A percentile compares a stretch with the other conserved stretches of the same genome.
phyloP scores from a whole-genome alignment of 1,139 yeast genomes.

The Suzukiozyma palmioleophila region DNA sequence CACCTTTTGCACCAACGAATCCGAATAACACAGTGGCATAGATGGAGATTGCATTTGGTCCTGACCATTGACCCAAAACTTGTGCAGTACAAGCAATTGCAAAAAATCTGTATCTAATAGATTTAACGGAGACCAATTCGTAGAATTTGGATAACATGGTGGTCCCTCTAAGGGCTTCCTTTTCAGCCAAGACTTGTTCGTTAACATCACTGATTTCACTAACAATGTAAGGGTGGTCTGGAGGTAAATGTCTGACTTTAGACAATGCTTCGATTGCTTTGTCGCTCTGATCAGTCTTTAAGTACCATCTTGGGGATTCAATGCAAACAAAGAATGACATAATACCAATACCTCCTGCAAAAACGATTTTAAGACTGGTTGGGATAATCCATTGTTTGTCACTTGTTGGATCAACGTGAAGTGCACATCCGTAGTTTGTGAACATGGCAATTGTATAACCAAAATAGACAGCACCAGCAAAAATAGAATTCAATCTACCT shows the following conservation, averaged over 20 bases:
- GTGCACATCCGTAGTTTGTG: constrained; percentile 39
- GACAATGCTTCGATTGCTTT: constrained; percentile 29
- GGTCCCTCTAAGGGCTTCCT: constrained; percentile 25
- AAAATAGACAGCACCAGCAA: constrained; percentile 52
- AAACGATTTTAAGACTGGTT: constrained; percentile 32
- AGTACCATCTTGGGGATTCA: constrained; percentile 40
- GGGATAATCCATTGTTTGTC: constrained; percentile 38
- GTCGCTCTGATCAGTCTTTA: constrained; percentile 27
- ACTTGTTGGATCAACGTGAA: constrained; percentile 26
- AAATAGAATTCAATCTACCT: constrained; percentile 47
- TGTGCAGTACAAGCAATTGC: constrained; percentile 36
- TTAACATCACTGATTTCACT: constrained; percentile 45
- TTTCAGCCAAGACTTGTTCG: constrained; percentile 32
- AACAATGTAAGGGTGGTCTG: constrained; percentile 42
- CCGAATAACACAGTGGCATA: constrained; percentile 49
- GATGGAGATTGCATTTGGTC: constrained; percentile 53
- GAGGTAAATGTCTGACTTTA: constrained; percentile 41
- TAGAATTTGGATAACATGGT: constrained; percentile 21
- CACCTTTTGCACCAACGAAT: constrained; percentile 37
- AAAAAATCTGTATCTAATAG: constrained; percentile 38
- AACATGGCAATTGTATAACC: constrained; percentile 53
- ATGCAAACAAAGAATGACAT: constrained; percentile 32
- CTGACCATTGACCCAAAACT: constrained; percentile 53
- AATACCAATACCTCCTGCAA: constrained; percentile 39
- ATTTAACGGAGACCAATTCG: constrained; percentile 28